Evolutionary conservation across 768 basidiomycete species (phyloP).

Genomic region (Pulveroboletus sp.): DNA sequence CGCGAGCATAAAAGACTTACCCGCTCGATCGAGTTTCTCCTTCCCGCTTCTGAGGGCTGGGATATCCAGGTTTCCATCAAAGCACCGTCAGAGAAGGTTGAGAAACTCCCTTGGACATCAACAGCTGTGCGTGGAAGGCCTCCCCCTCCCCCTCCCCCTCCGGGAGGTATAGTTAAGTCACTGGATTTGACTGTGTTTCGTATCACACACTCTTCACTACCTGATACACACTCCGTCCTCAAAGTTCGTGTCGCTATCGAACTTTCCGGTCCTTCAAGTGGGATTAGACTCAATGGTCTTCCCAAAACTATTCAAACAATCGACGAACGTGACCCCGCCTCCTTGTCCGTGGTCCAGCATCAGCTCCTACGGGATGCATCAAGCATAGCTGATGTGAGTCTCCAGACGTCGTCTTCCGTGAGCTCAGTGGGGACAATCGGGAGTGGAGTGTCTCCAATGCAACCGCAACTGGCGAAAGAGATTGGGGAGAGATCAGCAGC

Average conservation of each 20-base stretch:
- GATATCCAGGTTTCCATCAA: slow-evolving; percentile 76
- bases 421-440: slow-evolving; percentile 45
- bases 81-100: slow-evolving; percentile 68
- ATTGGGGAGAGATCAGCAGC: slow-evolving; percentile 48
- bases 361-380: slow-evolving; percentile 65
- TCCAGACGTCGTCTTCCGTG: slow-evolving; percentile 60
- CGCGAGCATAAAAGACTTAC: slow-evolving; percentile 68
- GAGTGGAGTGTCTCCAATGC: slow-evolving; percentile 26
- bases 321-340: slow-evolving; percentile 64
- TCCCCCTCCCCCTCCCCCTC: slow-evolving; percentile 24
- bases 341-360: slow-evolving; percentile 39
- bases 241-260: slow-evolving; percentile 81
- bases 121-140: slow-evolving; percentile 47
- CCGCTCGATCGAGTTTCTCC: slow-evolving; percentile 73
- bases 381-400: slow-evolving; percentile 62
- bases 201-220: slow-evolving; percentile 65
- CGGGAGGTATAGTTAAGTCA: slow-evolving; percentile 29
- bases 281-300: slow-evolving; percentile 83
- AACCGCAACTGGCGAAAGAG: slow-evolving; percentile 33
- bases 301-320: slow-evolving; percentile 60
- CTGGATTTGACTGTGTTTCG: slow-evolving; percentile 57
- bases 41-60: slow-evolving; percentile 79
- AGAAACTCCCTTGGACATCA: slow-evolving; percentile 69
- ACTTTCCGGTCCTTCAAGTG: slow-evolving; percentile 68
- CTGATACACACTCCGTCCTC: slow-evolving; percentile 71